Conservation (phyloP, 345 rosid genomes). For the Populus ilicifolia region DNA sequence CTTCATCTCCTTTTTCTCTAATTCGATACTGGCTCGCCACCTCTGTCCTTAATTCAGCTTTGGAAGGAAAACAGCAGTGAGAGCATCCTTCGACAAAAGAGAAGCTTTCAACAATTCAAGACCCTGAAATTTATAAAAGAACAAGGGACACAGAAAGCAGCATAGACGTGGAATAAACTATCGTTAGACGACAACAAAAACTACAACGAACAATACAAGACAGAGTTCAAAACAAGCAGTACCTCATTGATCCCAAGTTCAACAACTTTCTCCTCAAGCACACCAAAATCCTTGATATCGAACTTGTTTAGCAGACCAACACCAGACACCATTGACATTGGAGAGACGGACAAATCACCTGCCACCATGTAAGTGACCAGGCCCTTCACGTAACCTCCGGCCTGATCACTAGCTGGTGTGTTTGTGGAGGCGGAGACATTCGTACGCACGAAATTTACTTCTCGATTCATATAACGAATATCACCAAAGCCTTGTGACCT, state of each 20-base stretch:
- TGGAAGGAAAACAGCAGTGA: neutral
- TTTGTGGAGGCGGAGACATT: too few relatives aligned
- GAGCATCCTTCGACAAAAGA: neutral
- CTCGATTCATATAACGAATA: too few relatives aligned
- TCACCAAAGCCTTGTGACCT: too few relatives aligned
- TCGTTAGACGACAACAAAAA: too few relatives aligned
- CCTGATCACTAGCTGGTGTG: too few relatives aligned
- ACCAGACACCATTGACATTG: constrained; percentile 14
- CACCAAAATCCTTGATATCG: constrained; percentile 3
- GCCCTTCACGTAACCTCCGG: constrained; percentile 9
- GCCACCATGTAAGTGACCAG: constrained; percentile 14
- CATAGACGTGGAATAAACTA: too few relatives aligned
- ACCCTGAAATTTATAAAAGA: neutral
- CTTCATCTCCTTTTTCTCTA: too few relatives aligned
- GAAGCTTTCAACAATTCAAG: neutral
- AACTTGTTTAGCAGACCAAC: constrained; percentile 10
- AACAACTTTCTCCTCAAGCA: constrained; percentile 10
- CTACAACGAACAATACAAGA: too few relatives aligned
- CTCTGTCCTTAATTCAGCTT: neutral
- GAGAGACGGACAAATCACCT: constrained; percentile 12
- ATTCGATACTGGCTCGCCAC: neutral
- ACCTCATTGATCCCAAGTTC: constrained; percentile 17
- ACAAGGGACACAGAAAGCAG: too few relatives aligned
- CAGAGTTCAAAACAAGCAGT: neutral
- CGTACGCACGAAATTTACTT: too few relatives aligned